A percentile compares a stretch with the other conserved stretches of the same genome.
Conservation (phyloP, 768 basidiomycete species). For the Leccinum disarticulatum region DNA sequence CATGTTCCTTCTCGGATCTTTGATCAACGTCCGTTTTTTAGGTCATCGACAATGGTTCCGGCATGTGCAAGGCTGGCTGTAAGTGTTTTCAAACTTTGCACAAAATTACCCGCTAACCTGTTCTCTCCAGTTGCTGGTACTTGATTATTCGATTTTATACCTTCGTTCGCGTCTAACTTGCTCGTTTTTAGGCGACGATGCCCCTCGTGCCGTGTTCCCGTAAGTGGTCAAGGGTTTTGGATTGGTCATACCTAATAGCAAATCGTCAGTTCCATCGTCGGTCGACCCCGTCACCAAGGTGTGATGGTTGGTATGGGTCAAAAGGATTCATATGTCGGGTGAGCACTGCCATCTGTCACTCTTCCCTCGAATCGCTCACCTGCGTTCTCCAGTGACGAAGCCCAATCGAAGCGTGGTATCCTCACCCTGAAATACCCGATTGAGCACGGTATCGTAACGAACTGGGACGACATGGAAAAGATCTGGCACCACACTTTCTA, state of each 20-base stretch:
- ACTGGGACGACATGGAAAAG: slow-evolving; percentile 99
- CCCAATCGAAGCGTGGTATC: slow-evolving; percentile 94
- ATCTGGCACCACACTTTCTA: slow-evolving; percentile 98
- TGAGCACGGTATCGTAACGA: slow-evolving; percentile 93
- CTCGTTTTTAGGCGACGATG: slow-evolving; percentile 72
- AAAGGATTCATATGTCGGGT: slow-evolving; percentile 97
- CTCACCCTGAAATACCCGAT: slow-evolving; percentile 92
- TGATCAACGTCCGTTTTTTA: slow-evolving; percentile 26
- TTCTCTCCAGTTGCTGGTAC: slow-evolving; percentile 60
- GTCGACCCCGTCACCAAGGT: slow-evolving; percentile 91
- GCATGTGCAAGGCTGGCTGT: slow-evolving; percentile 99
- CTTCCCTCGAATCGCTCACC: slow-evolving; percentile 16
- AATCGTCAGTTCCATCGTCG: slow-evolving; percentile 76
- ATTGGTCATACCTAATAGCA: slow-evolving; percentile 12
- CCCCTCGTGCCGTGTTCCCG: slow-evolving; percentile 93
- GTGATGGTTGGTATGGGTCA: slow-evolving; percentile 98
- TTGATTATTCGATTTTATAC: neutral
- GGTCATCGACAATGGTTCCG: slow-evolving; percentile 94
- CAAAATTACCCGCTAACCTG: slow-evolving; percentile 19
- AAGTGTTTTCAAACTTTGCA: slow-evolving; percentile 37
- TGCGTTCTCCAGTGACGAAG: slow-evolving; percentile 66
- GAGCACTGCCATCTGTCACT: slow-evolving; percentile 7
- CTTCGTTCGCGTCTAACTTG: slow-evolving; percentile 4
- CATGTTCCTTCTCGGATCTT: neutral
- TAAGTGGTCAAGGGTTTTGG: slow-evolving; percentile 44